Evolutionary conservation across 2,329 filamentous ascomycete species (phyloP).

Genomic region (Curvularia hawaiiensis): DNA sequence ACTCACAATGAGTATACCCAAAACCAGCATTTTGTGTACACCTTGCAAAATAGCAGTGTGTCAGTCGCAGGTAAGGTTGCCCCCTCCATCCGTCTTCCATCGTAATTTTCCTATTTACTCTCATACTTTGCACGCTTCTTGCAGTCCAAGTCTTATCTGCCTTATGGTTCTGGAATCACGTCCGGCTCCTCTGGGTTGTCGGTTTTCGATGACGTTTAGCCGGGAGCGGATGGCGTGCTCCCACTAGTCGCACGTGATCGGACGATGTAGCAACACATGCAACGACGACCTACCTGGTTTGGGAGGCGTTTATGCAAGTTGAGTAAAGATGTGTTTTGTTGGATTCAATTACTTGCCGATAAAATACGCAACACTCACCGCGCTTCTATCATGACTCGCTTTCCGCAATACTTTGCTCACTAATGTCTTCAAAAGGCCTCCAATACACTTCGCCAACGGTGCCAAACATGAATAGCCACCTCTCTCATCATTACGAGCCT

Average conservation of each 20-base stretch:
- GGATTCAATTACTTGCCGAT: conserved; percentile 1
- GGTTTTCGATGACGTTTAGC: conserved; percentile 31
- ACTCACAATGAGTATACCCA: conserved; percentile 25
- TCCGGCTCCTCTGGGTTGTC: conserved; percentile 19
- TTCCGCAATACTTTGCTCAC: conserved; percentile 19
- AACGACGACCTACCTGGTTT: conserved; percentile 19
- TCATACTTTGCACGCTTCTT: conserved; percentile 4
- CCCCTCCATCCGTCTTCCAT: conserved; percentile 9
- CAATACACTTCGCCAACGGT: conserved; percentile 37
- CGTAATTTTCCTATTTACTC: conserved; percentile 9
- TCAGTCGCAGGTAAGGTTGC: conserved; percentile 32
- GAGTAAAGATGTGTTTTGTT: conserved; percentile 9
- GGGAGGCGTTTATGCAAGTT: conserved; percentile 28
- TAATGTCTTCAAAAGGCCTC: conserved; percentile 36
- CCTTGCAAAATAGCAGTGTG: conserved; percentile 28
- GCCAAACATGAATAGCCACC: conserved; percentile 35
- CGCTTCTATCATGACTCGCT: conserved; percentile 2
- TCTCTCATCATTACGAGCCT: conserved; percentile 33
- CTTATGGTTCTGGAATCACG: conserved; percentile 16
- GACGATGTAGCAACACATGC: conserved; percentile 14
- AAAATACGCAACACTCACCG: conserved; percentile 9
- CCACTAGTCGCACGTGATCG: conserved; percentile 26
- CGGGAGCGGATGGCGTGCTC: conserved; percentile 26
- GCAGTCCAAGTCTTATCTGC: conserved; percentile 6
- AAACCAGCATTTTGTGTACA: conserved; percentile 25